Evolutionary conservation across 306 rosid genomes (phyloP), one percentile per base, ranked within the genome.

Genomic region (Cucumis hystrix): DNA sequence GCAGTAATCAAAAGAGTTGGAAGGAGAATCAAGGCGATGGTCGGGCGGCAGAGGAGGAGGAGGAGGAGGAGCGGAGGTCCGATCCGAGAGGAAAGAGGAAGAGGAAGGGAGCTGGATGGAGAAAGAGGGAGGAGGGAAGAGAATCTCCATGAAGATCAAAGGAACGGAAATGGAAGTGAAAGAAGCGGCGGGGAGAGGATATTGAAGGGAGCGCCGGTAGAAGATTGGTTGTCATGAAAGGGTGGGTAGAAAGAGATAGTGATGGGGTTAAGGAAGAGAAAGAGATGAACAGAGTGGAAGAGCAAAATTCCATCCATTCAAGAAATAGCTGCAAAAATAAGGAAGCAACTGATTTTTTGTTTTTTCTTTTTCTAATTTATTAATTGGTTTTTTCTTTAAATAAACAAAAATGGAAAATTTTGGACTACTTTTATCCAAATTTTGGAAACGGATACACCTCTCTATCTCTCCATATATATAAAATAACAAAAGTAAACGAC

Each of bases 91-190:
- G 57, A 51, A 82, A 25, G 68, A 10, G 15, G 86, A 70, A 28
- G 86, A n/a, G 3, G 92, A 61, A 2, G 91, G 59, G n/a, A 84
- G 89, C 37, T 85, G 90, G 84, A 92, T 85, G 64, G 85, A 33
- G 83, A 87, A 90, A 64, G 87, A 79, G 61, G 96, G 83, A 74
- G 95, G 83, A 74, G 93, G 92, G 83, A 90, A 81, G 71, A 95
- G 77, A 76, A 92, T 82, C 82, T 95, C 97, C 98, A 95, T 93
- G 37, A 13, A 1, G 63, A 75, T 21, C 0, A 33, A 33, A 33
- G 37, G 40, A 9, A 54, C n/a, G 40, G 63, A 10, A 33, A 33
- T 33, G 37, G 37, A 33, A 33, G 37, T 33, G 18, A 8, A 33
- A 63, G 8, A 33, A 33, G 43, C 4, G 43, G 13, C 69, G 69